A percentile compares a stretch with the other conserved stretches of the same genome.
Evolutionary conservation across 2,329 filamentous ascomycete genomes (phyloP).

Genomic region (Beauveria varroae): DNA sequence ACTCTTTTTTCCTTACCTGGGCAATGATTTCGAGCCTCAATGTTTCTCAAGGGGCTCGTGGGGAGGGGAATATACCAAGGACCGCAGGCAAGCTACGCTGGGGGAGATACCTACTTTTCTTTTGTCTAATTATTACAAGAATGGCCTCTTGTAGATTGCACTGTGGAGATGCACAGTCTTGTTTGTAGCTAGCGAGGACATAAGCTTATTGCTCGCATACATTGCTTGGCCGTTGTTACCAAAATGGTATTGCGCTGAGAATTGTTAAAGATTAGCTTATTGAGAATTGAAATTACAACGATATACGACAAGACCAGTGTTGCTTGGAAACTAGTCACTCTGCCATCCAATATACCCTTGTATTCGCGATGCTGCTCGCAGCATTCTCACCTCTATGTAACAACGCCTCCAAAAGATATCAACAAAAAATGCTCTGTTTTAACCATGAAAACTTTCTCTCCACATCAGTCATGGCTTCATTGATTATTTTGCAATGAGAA

Average conservation of each 20-base stretch:
- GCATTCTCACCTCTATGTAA: not conserved
- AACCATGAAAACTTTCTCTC: not conserved
- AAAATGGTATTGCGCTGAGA: not conserved
- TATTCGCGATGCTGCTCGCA: not conserved
- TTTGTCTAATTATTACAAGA: not conserved
- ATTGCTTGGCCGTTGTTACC: not conserved
- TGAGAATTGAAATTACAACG: not conserved
- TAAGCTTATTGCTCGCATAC: not conserved
- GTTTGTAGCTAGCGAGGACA: not conserved
- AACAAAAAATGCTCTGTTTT: constrained; percentile 1
- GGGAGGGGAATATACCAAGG: not conserved
- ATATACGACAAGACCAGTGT: not conserved
- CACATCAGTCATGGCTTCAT: constrained; percentile 2
- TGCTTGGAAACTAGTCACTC: too few species aligned
- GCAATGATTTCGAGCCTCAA: not conserved
- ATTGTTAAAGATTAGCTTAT: not conserved
- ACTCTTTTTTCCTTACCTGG: not conserved
- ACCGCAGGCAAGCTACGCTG: not conserved
- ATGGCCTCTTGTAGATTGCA: not conserved
- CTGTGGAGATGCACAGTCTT: not conserved
- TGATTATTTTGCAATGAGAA: not conserved
- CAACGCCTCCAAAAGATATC: not conserved
- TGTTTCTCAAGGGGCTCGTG: not conserved
- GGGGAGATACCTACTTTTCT: not conserved
- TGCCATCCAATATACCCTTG: not conserved